Conservation (phyloP, 139 green algal species). For the Haematococcus sp. region DNA sequence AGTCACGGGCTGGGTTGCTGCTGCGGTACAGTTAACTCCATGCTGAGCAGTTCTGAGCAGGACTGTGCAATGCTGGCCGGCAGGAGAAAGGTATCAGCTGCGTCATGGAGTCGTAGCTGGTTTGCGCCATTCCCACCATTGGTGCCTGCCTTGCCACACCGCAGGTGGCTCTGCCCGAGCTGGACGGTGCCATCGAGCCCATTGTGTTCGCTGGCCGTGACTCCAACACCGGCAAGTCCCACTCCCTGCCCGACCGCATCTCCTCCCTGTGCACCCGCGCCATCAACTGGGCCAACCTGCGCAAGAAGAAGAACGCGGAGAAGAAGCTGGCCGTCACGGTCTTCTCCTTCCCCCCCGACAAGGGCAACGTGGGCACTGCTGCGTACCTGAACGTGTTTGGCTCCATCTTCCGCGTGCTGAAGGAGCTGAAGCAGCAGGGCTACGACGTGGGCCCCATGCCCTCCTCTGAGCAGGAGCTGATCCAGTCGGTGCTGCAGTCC, state of each 20-base stretch:
- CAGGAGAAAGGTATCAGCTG: too few species aligned
- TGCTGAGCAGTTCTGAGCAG: too few species aligned
- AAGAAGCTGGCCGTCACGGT: constrained; percentile 98
- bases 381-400: constrained; percentile 99
- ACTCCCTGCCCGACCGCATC: constrained; percentile 96
- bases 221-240: constrained; percentile 93
- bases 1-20: background rate
- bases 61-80: too few species aligned
- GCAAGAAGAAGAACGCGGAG: constrained; percentile 87
- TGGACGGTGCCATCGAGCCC: constrained; percentile 97
- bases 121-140: too few species aligned
- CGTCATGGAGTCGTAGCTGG: too few species aligned
- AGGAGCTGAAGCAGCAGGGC: constrained; percentile 73
- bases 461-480: constrained; percentile 72
- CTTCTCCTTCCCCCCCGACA: constrained; percentile 99
- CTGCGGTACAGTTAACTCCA: too few species aligned
- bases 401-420: constrained; percentile 88
- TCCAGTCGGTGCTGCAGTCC: constrained; percentile 84
- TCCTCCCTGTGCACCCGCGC: constrained; percentile 78
- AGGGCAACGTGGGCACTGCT: constrained; percentile 98
- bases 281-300: constrained; percentile 94
- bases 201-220: constrained; percentile 98
- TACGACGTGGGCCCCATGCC: constrained; percentile 92
- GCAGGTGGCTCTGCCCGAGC: constrained; percentile 97
- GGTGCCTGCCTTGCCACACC: background rate